Base-by-base conservation (phyloP, 1,284 basidiomycete genomes). In the Blastosporella zonata region DNA sequence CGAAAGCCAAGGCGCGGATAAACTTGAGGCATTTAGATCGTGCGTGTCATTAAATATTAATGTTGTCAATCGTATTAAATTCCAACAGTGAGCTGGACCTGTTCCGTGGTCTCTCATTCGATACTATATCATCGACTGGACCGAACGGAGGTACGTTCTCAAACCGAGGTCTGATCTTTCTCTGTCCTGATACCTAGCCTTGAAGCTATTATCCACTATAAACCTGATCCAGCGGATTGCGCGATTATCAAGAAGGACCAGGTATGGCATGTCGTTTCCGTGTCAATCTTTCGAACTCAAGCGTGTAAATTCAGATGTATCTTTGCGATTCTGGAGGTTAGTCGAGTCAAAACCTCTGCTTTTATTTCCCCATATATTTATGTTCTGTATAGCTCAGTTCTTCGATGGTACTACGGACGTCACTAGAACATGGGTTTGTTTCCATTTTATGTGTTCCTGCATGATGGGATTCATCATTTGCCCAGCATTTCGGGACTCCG, bases 391-490 rank as follows among this genome's bases (percentile, higher is more conserved):
- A 90, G 90, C 79, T 1, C 95, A 98, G 70, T 97, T 87, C 67
- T 68, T 82, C 23, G 94, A 97, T 60, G 95, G 95, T 9, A 99
- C 96, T 0, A 99, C 96, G 1, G 97, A 98, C 62, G 88, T 91
- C 7, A 97, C 94, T 3, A 74, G 94, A 28, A 96, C 93, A 49
- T 85, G 82, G 82, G 90, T 88, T 33, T 6, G 41, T 43, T 17
- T 2, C 36, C 18, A 31, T 29, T 35, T 2, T 13, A 8, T 12
- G 35, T 12, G 3, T 15, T 17, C 25, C 22, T 15, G 7, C n/a
- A 33, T 39, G 31, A 17, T 28, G 44, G 49, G 9, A 50, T 45
- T 40, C 12, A 43, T 27, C 31, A 20, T 31, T 37, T 15, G 15
- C 36, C 55, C 59, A 93, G 85, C 95, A 98, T 66, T 98, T 97